Conservation (phyloP, 1,284 basidiomycete genomes). For the Malassezia cuniculi region DNA sequence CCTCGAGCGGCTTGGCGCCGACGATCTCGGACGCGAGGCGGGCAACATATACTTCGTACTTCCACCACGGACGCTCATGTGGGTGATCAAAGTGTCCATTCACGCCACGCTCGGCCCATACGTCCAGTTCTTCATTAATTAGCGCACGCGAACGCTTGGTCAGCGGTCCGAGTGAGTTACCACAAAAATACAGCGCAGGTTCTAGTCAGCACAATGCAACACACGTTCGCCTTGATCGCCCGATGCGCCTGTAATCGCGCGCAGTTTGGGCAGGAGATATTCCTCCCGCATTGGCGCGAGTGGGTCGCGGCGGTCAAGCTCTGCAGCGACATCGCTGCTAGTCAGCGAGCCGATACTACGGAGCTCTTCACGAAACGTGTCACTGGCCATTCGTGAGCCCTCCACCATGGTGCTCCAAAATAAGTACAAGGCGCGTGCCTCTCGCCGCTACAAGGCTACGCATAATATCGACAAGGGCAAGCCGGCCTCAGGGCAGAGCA, state of each 20-base stretch:
- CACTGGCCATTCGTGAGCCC: no score
- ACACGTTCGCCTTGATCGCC: conserved; percentile 7
- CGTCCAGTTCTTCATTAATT: conserved; percentile 68
- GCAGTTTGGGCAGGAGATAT: conserved; percentile 24
- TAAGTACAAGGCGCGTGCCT: conserved; percentile 43
- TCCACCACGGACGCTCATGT: conserved; percentile 67
- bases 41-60: conserved; percentile 60
- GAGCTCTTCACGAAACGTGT: no score
- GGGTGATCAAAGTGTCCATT: conserved; percentile 85
- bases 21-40: conserved; percentile 69
- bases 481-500: not conserved
- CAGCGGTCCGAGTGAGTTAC: conserved; percentile 82
- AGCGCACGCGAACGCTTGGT: conserved; percentile 61
- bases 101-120: conserved; percentile 71
- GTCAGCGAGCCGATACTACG: no score
- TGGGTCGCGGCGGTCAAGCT: conserved; percentile 19
- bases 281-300: conserved; percentile 19
- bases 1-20: conserved; percentile 73
- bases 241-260: conserved; percentile 11
- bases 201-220: conserved; percentile 1
- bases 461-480: conserved; percentile 1
- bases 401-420: conserved; percentile 39
- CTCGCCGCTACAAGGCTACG: conserved; percentile 30
- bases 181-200: conserved; percentile 69
- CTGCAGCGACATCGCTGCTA: conserved; percentile 19